Evolutionary conservation across 2,329 filamentous ascomycete genomes (phyloP), one percentile per base, ranked within the genome.

Genomic region (Neopestalotiopsis sp.): DNA sequence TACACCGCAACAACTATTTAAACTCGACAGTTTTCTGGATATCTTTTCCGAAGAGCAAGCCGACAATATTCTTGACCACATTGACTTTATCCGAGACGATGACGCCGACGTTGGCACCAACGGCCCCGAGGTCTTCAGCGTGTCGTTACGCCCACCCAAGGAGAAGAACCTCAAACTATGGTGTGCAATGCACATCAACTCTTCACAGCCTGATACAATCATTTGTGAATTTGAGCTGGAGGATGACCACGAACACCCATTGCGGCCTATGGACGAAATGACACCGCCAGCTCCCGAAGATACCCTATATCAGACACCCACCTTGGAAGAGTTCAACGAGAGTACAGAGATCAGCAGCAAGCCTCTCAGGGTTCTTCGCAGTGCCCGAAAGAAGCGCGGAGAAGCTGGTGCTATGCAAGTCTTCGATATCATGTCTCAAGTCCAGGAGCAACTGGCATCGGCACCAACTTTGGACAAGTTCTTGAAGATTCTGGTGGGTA

Each of bases 161-260:
- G 77, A 83, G 52, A 84, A 85, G 69, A 84, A 84, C 4, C 84
- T 87, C 66, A 96, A 95, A 76, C 81, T 97, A 1, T 97, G 94
- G 94, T 97, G 94, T 78, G 94, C 94, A 7, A 91, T 96, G 73
- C 94, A 97, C 75, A 87, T 93, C 68, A 92, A 91, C 65, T 86
- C 90, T 1, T 81, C 84, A 1, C 89, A 94, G 71, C 87, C 89
- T 0, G 88, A 93, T 60, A 79, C 95, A 30, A 84, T 97, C 34
- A 92, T 97, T 10, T 97, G 94, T 83, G 94, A 97, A 75, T 95
- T 97, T 69, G 94, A 97, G 77, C 80, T 94, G 1, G 94, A 97
- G 77, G 92, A 97, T 71, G 94, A 97, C 71, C 79, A 84, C 0
- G 78, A 88, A 4, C 88, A 91, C 73, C 93, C 94, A 1, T 81